Base-by-base conservation (phyloP, 768 basidiomycete genomes). In the Boletus rufocinnamomeus region DNA sequence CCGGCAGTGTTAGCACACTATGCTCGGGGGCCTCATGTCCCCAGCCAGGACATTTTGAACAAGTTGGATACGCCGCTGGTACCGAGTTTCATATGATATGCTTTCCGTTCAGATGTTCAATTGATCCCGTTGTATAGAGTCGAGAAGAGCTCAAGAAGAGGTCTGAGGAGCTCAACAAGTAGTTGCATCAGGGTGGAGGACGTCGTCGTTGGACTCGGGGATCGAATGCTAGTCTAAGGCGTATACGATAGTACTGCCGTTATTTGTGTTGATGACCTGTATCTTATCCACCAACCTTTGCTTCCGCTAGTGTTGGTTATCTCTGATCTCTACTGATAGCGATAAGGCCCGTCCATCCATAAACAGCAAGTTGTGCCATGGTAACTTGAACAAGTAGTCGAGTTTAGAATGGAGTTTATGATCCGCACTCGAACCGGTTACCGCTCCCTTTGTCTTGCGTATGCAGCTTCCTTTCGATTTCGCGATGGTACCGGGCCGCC, bases 1-100 rank as follows among this genome's bases (percentile, higher is more conserved):
- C 77, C 78, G 0, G 75, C 75, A 19, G 60, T 76, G 41, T 63
- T 71, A 25, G 80, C 81, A 16, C 79, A 81, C 73, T 79, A 80
- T 46, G 79, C 82, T 3, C 79, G 76, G 30, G 85, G 71, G 5
- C 85, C 85, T 2, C 70, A 82, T 52, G 65, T 85, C 25, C 84
- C 82, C 6, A 78, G 70, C 50, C 67, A 74, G 40, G 72, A 82
- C 58, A 65, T 79, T 47, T 54, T 76, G 70, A 77, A 76, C 50
- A 79, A 73, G 44, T 52, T 86, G 41, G 82, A 79, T 38, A 67
- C 77, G 41, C 81, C 84, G 34, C 50, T 75, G 74, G 85, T 84
- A 57, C 50, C 80, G 56, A 49, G 80, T n/a, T 19, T 40, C 38
- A 7, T 6, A 7, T 8, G 3, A n/a, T 19, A n/a, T 4, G 13